phyloP scores from a whole-genome alignment of 306 rosid genomes.

The Cyamopsis tetragonoloba region DNA sequence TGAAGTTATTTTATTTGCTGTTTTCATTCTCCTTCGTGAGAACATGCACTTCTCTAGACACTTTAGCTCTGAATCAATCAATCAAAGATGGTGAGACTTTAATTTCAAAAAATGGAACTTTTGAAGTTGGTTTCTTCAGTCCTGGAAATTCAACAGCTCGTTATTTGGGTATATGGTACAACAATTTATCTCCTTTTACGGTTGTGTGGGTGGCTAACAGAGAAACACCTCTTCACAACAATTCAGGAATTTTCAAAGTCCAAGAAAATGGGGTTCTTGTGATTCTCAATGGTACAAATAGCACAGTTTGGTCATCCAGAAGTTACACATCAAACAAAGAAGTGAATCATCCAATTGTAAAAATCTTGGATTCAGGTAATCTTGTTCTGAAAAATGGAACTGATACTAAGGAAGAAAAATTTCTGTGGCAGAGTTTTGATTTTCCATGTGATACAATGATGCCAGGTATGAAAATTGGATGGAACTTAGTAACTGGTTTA shows the following conservation, averaged over 20 bases:
- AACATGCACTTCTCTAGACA: neutral
- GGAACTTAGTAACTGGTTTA: slow-evolving; percentile 15
- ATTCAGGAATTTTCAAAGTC: neutral
- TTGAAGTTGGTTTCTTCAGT: slow-evolving; percentile 26
- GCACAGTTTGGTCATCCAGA: slow-evolving; percentile 24
- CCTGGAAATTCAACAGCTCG: neutral
- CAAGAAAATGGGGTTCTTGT: neutral
- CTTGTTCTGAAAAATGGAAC: neutral
- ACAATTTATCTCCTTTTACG: neutral
- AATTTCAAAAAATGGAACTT: slow-evolving; percentile 8
- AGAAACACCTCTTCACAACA: neutral
- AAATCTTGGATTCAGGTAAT: slow-evolving; percentile 14
- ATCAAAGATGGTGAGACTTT: neutral
- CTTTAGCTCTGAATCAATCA: neutral
- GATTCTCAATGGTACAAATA: slow-evolving; percentile 5
- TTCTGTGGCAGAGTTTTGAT: slow-evolving; percentile 29
- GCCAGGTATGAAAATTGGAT: slow-evolving; percentile 32
- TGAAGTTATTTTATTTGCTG: neutral
- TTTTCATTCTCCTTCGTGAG: neutral
- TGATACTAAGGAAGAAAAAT: too few species aligned
- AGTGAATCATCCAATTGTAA: neutral
- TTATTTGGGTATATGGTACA: slow-evolving; percentile 27
- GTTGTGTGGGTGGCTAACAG: slow-evolving; percentile 33
- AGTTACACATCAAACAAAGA: neutral
- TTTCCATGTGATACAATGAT: slow-evolving; percentile 16